Percentiles rank a stretch among this genome's conserved stretches.
These are phyloP conservation scores for Pholiota adiposa DNA, from an alignment of 1,284 basidiomycete genomes.

Conservation along the genomic window DNA sequence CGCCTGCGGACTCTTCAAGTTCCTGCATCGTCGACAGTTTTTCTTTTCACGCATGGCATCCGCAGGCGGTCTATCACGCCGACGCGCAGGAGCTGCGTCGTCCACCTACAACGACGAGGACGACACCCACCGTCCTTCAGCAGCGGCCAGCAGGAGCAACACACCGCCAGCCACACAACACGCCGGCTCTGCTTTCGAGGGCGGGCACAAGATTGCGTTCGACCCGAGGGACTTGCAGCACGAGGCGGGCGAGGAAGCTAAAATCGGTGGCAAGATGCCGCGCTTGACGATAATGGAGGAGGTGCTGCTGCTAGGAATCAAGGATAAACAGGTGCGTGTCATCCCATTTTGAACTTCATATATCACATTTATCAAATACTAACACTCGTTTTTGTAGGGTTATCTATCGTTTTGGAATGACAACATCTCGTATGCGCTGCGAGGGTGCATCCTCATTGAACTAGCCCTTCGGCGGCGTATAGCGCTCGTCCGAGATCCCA, in stretches of 20 bases:
- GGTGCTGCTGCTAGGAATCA: slow-evolving; percentile 88
- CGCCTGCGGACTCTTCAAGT: too few relatives aligned
- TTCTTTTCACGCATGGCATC: slow-evolving; percentile 30
- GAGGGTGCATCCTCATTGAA: slow-evolving; percentile 94
- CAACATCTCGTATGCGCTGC: slow-evolving; percentile 95
- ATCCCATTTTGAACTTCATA: neutral
- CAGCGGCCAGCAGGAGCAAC: slow-evolving; percentile 17
- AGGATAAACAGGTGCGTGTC: slow-evolving; percentile 81
- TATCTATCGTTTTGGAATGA: slow-evolving; percentile 98
- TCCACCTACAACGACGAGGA: slow-evolving; percentile 29
- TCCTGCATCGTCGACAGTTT: neutral
- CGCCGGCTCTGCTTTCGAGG: slow-evolving; percentile 81
- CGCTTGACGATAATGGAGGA: slow-evolving; percentile 97
- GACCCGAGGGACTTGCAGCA: slow-evolving; percentile 91
- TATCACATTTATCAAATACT: neutral
- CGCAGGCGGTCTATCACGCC: slow-evolving; percentile 53
- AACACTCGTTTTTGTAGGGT: slow-evolving; percentile 53
- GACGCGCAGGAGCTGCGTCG: slow-evolving; percentile 45
- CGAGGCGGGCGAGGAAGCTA: slow-evolving; percentile 69
- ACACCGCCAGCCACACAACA: slow-evolving; percentile 29
- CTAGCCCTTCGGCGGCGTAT: slow-evolving; percentile 90
- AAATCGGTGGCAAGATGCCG: slow-evolving; percentile 76
- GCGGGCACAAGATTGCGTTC: slow-evolving; percentile 87
- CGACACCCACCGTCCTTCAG: slow-evolving; percentile 15
- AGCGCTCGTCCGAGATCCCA: slow-evolving; percentile 85